These are phyloP conservation scores for Amesomyces nigricolor DNA, from an alignment of 2,329 filamentous ascomycete genomes.

Conservation along the genomic window DNA sequence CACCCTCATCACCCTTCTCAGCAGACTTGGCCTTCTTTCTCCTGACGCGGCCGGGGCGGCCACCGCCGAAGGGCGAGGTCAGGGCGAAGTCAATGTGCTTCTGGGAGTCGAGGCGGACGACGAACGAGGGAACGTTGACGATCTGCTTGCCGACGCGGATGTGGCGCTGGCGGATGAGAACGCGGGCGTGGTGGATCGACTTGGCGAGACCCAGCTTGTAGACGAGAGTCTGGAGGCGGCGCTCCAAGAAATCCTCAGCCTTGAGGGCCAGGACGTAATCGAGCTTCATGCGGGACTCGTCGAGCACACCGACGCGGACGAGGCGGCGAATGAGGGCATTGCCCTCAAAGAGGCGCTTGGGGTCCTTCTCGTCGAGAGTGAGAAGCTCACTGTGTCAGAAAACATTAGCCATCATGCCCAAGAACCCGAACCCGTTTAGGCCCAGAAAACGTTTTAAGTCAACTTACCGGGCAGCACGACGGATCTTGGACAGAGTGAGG, in stretches of 20 bases:
- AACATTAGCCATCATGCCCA: constrained; percentile 6
- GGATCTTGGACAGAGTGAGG: constrained; percentile 99
- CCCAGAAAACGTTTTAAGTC: neutral
- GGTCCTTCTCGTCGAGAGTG: constrained; percentile 99
- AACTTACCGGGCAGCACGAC: constrained; percentile 97
- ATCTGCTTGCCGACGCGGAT: constrained; percentile 99
- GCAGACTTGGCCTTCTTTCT: constrained; percentile 99
- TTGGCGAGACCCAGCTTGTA: constrained; percentile 99
- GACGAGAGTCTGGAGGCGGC: constrained; percentile 98
- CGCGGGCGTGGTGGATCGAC: constrained; percentile 99
- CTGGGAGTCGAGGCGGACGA: constrained; percentile 99
- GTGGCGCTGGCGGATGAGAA: constrained; percentile 98
- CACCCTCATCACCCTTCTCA: constrained; percentile 75
- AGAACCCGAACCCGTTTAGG: too few relatives aligned
- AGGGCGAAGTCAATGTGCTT: constrained; percentile 99
- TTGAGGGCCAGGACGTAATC: constrained; percentile 99
- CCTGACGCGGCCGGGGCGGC: constrained; percentile 92
- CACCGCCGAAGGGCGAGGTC: constrained; percentile 95
- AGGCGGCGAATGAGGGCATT: constrained; percentile 99
- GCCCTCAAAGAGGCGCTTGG: constrained; percentile 99
- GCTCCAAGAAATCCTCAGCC: constrained; percentile 99
- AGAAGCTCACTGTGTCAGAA: constrained; percentile 76
- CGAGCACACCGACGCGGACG: constrained; percentile 98
- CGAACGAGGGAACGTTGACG: constrained; percentile 99
- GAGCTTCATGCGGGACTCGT: constrained; percentile 99